These are phyloP conservation scores for Talaromyces stipitatus DNA, from an alignment of 495 filamentous ascomycete genomes.

Conservation along the genomic window DNA sequence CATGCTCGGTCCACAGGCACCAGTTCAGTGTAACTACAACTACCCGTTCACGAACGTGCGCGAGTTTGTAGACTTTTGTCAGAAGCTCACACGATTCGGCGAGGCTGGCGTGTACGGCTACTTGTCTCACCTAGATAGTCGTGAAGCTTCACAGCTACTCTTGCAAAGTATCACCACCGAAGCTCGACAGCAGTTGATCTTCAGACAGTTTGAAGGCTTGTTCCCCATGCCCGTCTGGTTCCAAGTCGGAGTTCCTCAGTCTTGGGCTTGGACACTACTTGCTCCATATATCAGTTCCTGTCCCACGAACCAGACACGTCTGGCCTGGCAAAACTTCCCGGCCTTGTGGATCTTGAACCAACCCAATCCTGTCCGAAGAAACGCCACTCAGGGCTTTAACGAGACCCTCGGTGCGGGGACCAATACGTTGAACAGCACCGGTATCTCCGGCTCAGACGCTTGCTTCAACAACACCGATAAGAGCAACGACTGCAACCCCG, in stretches of 20 bases:
- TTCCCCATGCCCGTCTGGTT: conserved; percentile 86
- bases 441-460: conserved; percentile 27
- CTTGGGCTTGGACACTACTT: conserved; percentile 80
- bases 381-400: conserved; percentile 38
- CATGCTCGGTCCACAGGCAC: conserved; percentile 63
- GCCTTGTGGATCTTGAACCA: conserved; percentile 67
- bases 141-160: conserved; percentile 65
- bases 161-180: conserved; percentile 76
- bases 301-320: conserved; percentile 62
- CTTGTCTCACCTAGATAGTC: conserved; percentile 70
- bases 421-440: conserved; percentile 25
- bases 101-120: conserved; percentile 84
- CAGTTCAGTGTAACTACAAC: conserved; percentile 71
- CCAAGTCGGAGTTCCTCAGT: conserved; percentile 72
- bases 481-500: conserved; percentile 51
- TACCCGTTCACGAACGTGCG: conserved; percentile 72
- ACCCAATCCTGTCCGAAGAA: conserved; percentile 58
- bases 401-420: conserved; percentile 23
- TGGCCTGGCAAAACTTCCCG: conserved; percentile 89
- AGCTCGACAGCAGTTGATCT: conserved; percentile 80
- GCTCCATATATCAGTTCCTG: conserved; percentile 80
- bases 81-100: conserved; percentile 76
- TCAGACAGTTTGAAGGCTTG: conserved; percentile 78
- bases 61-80: conserved; percentile 80
- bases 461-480: conserved; percentile 46